Base-by-base conservation (phyloP, 2,329 filamentous ascomycete species). In the Nemania abortiva region DNA sequence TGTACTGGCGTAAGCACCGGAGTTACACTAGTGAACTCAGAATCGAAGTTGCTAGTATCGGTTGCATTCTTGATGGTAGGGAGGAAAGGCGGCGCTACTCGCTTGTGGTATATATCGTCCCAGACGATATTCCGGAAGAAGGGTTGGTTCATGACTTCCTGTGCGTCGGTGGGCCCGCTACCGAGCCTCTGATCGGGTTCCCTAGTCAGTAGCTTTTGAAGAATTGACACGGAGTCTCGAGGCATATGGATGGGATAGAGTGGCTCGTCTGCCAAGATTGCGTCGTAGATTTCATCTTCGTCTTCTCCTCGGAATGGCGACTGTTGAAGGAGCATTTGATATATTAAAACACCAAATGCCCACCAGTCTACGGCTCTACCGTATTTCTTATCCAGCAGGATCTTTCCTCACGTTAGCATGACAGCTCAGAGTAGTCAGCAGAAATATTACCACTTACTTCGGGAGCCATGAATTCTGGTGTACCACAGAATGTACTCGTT, bases 21-120 rank as follows among this genome's bases (percentile, higher is more conserved):
- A 50, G 96, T 99, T 63, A 99, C 96, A 78, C 95, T 98, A 0
- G 96, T 99, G 80, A 99, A 99, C 80, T 99, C 96, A 55, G 93
- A 94, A 80, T 99, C 96, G 81, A 99, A 99, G 84, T 99, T 99
- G 86, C 95, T 98, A n/a, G 96, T 99, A 84, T 99, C 96, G 52
- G 96, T 98, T 9, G 95, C 89, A 79, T 89, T 97, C 82, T 92
- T 96, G 77, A 99, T 97, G 45, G 89, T 89, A 20, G 96, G 96
- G 81, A 95, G 82, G 84, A 98, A 98, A 0, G 96, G 96, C 63
- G 96, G 92, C 62, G 90, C 88, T 22, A 98, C 90, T 42, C 94
- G 89, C 89, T 98, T 99, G 84, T 98, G 89, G 81, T 98, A 98
- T 70, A 99, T 94, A 79, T 99, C 96, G 73, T 99, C 96, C 96